Percentiles rank a stretch among this genome's conserved stretches.
phyloP scores from a whole-genome alignment of 495 filamentous ascomycete genomes.

The Talaromyces nanjingensis region DNA sequence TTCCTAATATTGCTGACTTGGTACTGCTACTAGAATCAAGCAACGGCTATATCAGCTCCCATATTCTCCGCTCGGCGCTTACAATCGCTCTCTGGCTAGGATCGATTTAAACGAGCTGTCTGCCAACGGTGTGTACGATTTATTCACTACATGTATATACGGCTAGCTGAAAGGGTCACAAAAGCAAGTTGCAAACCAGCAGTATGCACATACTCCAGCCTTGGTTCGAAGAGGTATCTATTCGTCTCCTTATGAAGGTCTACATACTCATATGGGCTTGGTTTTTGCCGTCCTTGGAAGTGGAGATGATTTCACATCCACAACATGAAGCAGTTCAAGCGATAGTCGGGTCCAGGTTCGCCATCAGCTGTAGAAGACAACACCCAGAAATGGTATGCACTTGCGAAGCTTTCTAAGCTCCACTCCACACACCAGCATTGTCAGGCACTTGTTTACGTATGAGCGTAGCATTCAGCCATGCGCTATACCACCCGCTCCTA shows the following conservation, averaged over 20 bases:
- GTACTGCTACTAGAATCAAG: no score
- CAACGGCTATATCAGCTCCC: background rate
- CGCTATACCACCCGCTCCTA: background rate
- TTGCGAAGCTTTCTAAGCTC: no score
- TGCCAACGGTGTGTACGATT: background rate
- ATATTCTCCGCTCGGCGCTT: background rate
- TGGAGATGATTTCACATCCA: background rate
- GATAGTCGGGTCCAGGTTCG: background rate
- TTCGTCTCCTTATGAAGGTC: no score
- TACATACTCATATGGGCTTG: no score
- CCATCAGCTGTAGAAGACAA: background rate
- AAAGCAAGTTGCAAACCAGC: background rate
- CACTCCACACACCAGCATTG: no score
- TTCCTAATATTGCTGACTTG: background rate
- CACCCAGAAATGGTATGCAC: no score
- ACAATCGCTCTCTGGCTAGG: background rate
- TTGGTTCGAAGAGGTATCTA: background rate
- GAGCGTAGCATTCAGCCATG: background rate
- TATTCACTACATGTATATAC: background rate
- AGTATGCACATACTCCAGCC: background rate
- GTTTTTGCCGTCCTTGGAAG: background rate
- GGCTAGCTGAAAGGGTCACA: background rate
- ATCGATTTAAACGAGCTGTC: background rate
- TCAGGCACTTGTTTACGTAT: background rate
- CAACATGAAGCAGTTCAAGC: background rate